phyloP scores from a whole-genome alignment of 495 filamentous ascomycete species.

The Choiromyces venosus region DNA sequence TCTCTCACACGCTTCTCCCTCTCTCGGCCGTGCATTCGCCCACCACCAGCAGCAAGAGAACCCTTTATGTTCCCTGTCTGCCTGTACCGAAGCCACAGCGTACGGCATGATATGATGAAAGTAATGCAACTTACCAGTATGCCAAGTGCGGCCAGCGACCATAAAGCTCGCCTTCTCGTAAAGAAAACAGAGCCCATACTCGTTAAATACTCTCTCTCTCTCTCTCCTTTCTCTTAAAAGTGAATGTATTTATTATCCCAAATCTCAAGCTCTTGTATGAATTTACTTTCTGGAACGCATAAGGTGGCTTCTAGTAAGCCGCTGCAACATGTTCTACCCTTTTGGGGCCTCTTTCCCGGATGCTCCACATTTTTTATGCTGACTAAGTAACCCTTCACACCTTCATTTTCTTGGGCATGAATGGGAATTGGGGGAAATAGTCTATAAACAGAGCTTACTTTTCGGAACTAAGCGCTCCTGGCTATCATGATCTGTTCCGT shows the following conservation, averaged over 20 bases:
- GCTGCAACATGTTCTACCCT: neutral
- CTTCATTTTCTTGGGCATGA: neutral
- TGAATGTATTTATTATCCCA: neutral
- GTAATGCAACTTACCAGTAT: constrained; percentile 19
- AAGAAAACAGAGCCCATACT: constrained; percentile 11
- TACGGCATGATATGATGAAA: neutral
- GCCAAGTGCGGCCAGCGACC: constrained; percentile 20
- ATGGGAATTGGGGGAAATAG: neutral
- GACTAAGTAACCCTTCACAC: neutral
- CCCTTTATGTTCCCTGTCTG: constrained; percentile 8
- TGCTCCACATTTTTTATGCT: neutral
- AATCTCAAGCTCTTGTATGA: neutral
- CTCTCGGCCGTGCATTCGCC: neutral
- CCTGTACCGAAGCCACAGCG: constrained; percentile 12
- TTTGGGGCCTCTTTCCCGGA: neutral
- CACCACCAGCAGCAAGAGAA: neutral
- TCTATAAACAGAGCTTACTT: neutral
- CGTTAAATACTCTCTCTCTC: neutral
- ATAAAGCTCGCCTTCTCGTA: constrained; percentile 25
- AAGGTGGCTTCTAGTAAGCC: neutral
- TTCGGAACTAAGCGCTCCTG: neutral
- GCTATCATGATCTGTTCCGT: neutral
- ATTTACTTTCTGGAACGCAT: neutral
- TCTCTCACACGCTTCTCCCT: neutral
- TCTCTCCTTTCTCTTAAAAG: neutral